phyloP scores from a whole-genome alignment of 2,329 filamentous ascomycete species.

The Aphanocladium album region DNA sequence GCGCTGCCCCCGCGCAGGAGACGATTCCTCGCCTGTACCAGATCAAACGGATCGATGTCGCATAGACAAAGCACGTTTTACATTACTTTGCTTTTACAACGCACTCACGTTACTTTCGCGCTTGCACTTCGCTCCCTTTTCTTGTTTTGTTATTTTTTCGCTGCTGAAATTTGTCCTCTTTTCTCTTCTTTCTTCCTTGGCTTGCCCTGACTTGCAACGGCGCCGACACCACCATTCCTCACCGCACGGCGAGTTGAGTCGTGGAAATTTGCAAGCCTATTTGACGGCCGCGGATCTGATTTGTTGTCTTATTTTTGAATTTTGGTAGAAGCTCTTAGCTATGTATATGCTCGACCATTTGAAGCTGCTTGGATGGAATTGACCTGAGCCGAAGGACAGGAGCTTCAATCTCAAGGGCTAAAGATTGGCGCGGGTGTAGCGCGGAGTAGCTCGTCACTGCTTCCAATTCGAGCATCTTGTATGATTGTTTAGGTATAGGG shows the following conservation, averaged over 20 bases:
- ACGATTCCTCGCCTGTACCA: constrained; percentile 11
- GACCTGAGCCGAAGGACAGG: background rate
- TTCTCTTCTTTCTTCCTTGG: constrained; percentile 18
- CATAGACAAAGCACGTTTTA: constrained; percentile 17
- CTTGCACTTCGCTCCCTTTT: constrained; percentile 14
- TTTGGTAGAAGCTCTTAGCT: background rate
- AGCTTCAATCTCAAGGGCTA: constrained; percentile 7
- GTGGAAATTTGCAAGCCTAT: background rate
- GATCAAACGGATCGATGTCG: constrained; percentile 14
- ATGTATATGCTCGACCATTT: background rate
- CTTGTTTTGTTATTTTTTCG: constrained; percentile 7
- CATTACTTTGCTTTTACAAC: constrained; percentile 15
- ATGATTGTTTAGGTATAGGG: constrained; percentile 13
- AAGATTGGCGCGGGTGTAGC: background rate
- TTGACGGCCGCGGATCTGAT: background rate
- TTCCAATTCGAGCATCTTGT: constrained; percentile 10
- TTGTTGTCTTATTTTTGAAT: constrained; percentile 10
- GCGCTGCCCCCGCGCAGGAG: constrained; percentile 7
- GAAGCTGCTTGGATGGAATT: background rate
- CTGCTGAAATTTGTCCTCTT: constrained; percentile 10
- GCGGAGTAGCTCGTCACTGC: background rate
- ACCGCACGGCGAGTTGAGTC: background rate
- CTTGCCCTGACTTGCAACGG: background rate
- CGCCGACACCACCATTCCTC: background rate
- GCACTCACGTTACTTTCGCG: constrained; percentile 24